Conservation (phyloP, 345 rosid genomes). For the Psidium guajava region DNA sequence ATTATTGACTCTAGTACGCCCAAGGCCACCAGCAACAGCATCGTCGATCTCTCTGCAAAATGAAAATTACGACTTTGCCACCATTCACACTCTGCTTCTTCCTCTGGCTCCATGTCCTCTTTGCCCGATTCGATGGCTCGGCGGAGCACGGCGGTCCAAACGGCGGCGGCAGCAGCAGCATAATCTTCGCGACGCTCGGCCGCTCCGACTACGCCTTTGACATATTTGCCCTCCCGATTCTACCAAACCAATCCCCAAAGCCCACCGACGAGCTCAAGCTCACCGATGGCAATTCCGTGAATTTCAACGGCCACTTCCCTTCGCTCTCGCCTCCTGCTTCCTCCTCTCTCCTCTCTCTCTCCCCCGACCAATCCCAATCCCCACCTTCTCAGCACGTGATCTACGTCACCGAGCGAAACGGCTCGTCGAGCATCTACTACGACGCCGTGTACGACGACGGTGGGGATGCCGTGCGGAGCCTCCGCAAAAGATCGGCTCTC, state of each 20-base stretch:
- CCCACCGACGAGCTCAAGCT: constrained; percentile 29
- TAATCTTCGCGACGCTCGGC: constrained; percentile 66
- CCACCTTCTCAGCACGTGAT: constrained; percentile 14
- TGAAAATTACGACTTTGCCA: neutral
- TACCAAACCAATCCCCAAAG: constrained; percentile 5
- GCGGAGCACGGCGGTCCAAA: neutral
- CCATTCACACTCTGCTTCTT: neutral
- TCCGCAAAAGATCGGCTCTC: constrained; percentile 24
- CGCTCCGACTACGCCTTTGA: constrained; percentile 58
- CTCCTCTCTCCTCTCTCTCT: constrained; percentile 15
- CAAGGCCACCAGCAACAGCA: neutral
- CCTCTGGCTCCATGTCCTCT: neutral
- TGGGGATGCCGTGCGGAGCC: neutral
- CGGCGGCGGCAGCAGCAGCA: constrained; percentile 24
- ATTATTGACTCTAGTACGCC: neutral
- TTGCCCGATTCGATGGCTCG: neutral
- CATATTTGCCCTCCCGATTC: constrained; percentile 44
- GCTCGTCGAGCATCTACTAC: constrained; percentile 47
- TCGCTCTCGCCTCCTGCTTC: constrained; percentile 26
- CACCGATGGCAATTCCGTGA: constrained; percentile 68
- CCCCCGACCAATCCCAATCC: constrained; percentile 16
- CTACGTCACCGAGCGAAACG: constrained; percentile 73
- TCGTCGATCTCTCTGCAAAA: neutral
- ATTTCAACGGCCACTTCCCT: constrained; percentile 83
- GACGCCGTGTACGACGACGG: constrained; percentile 25